These are phyloP conservation scores for Saccharomycopsis sp. DNA, from an alignment of 805 yeast species.

Conservation along the genomic window DNA sequence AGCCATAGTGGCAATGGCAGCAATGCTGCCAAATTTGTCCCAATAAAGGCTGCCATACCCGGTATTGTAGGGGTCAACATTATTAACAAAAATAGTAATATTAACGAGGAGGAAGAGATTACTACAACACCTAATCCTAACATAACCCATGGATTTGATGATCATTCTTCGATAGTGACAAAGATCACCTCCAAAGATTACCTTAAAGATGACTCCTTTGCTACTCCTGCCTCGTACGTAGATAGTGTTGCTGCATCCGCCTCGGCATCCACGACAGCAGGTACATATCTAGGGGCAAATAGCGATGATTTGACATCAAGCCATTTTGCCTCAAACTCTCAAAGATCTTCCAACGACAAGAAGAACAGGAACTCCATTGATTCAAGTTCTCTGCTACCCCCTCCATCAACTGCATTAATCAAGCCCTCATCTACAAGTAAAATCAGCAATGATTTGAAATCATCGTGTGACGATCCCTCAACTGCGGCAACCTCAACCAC, in stretches of 20 bases:
- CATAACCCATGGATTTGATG: constrained; percentile 2
- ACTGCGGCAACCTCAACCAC: background rate
- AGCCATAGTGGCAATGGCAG: background rate
- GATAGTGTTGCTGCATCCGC: background rate
- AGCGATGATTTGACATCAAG: too few relatives aligned
- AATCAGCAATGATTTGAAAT: background rate
- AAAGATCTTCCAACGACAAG: background rate
- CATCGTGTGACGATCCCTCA: background rate
- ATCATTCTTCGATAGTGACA: background rate
- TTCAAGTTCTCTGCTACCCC: background rate
- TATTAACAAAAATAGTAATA: constrained; percentile 11
- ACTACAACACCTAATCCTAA: background rate
- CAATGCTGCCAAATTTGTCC: constrained; percentile 5
- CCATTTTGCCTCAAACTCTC: too few relatives aligned
- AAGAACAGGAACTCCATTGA: background rate
- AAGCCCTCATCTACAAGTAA: background rate
- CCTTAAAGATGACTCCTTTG: background rate
- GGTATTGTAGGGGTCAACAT: constrained; percentile 17
- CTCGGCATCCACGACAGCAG: background rate
- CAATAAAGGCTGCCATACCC: constrained; percentile 5
- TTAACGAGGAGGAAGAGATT: constrained; percentile 4
- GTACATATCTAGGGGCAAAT: too few relatives aligned
- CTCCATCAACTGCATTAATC: background rate
- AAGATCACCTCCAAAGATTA: background rate
- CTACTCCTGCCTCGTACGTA: background rate